Conservation (phyloP, 83 land plant genomes). For the Picea mariana region DNA sequence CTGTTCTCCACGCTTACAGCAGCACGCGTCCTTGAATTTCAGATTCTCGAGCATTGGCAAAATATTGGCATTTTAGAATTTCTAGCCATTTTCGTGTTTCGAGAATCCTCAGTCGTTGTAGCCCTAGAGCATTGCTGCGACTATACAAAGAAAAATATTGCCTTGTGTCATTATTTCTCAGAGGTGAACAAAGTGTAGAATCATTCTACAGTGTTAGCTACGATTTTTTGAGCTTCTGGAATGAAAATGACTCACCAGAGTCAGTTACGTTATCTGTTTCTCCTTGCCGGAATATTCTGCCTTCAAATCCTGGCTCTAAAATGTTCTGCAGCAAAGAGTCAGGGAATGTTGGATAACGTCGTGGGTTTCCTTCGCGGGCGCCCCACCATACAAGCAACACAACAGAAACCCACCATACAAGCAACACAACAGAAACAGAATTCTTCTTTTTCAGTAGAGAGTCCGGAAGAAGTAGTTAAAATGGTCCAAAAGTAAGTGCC, state of each 20-base stretch:
- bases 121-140: too few relatives aligned
- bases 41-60: too few relatives aligned
- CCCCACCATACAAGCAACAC: too few relatives aligned
- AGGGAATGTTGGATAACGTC: neutral
- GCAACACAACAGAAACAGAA: neutral
- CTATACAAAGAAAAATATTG: too few relatives aligned
- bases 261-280: neutral
- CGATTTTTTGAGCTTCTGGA: neutral
- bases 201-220: too few relatives aligned
- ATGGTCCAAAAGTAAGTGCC: constrained; percentile 1
- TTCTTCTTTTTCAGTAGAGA: neutral
- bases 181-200: too few relatives aligned
- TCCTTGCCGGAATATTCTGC: neutral
- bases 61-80: too few relatives aligned
- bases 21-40: too few relatives aligned
- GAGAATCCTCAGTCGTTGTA: too few relatives aligned
- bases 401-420: neutral
- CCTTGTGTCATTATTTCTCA: neutral
- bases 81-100: too few relatives aligned
- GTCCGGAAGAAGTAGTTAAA: neutral
- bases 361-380: too few relatives aligned
- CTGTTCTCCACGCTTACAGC: too few relatives aligned
- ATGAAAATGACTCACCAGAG: neutral
- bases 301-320: neutral
- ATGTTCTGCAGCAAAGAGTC: neutral